These are phyloP conservation scores for Penicillium palitans DNA, from an alignment of 2,329 filamentous ascomycete genomes.

Conservation along the genomic window DNA sequence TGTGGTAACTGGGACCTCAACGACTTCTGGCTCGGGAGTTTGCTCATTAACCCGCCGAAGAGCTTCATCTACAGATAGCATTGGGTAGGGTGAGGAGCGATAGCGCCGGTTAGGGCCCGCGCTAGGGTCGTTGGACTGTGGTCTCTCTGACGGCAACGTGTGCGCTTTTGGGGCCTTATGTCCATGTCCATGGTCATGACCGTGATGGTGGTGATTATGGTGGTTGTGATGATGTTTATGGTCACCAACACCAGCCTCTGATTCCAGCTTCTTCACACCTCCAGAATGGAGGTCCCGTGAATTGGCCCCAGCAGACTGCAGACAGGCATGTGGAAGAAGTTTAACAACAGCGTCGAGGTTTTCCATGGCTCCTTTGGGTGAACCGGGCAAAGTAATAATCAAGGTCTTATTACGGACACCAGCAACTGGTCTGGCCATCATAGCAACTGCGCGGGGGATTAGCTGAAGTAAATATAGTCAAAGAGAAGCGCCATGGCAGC, in stretches of 20 bases:
- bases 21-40: constrained; percentile 63
- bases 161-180: constrained; percentile 68
- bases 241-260: constrained; percentile 67
- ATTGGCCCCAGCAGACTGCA: constrained; percentile 79
- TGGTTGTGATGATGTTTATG: constrained; percentile 38
- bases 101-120: constrained; percentile 68
- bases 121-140: constrained; percentile 60
- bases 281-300: constrained; percentile 78
- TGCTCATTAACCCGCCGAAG: constrained; percentile 70
- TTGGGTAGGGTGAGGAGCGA: constrained; percentile 85
- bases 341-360: constrained; percentile 87
- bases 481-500: constrained; percentile 1
- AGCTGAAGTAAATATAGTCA: constrained; percentile 22
- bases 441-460: constrained; percentile 66
- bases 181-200: constrained; percentile 63
- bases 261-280: constrained; percentile 79
- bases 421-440: constrained; percentile 93
- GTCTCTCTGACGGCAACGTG: constrained; percentile 61
- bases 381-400: constrained; percentile 87
- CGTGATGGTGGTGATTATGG: constrained; percentile 52
- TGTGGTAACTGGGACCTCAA: constrained; percentile 62
- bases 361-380: constrained; percentile 91
- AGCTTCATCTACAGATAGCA: constrained; percentile 83
- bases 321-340: constrained; percentile 90
- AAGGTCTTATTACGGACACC: constrained; percentile 79